Evolutionary conservation across 257 asterid species (phyloP).

Genomic region (Nicotiana attenuata): DNA sequence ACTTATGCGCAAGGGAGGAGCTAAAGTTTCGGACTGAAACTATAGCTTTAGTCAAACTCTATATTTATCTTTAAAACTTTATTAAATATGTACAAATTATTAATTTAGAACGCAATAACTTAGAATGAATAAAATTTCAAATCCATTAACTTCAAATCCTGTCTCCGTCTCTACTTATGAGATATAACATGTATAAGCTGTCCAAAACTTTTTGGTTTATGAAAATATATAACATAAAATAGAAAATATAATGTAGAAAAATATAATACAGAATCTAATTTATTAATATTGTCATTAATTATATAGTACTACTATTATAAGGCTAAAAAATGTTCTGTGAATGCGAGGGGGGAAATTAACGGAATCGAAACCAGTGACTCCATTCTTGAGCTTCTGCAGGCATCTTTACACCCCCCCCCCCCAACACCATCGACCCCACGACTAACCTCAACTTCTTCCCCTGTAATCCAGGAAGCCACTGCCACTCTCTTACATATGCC

Average conservation of each 20-base stretch:
- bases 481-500: neutral
- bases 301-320: neutral
- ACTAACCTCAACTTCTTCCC: slow-evolving; percentile 4
- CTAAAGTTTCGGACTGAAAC: too few species aligned
- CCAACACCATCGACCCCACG: neutral
- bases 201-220: too few species aligned
- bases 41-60: too few species aligned
- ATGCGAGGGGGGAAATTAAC: neutral
- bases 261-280: neutral
- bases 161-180: too few species aligned
- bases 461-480: neutral
- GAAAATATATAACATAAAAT: neutral
- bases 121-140: too few species aligned
- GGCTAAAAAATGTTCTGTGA: neutral
- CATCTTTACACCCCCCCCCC: neutral
- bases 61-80: too few species aligned
- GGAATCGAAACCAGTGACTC: slow-evolving; percentile 2
- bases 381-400: neutral
- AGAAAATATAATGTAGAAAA: neutral
- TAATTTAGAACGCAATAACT: too few species aligned
- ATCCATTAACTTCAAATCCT: too few species aligned
- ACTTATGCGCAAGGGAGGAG: too few species aligned
- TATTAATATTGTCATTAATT: neutral
- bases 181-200: too few species aligned
- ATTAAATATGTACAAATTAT: too few species aligned